Percentiles rank a stretch among this genome's conserved stretches.
phyloP scores from a whole-genome alignment of 1,284 basidiomycete genomes.

The Irpex lacteus region DNA sequence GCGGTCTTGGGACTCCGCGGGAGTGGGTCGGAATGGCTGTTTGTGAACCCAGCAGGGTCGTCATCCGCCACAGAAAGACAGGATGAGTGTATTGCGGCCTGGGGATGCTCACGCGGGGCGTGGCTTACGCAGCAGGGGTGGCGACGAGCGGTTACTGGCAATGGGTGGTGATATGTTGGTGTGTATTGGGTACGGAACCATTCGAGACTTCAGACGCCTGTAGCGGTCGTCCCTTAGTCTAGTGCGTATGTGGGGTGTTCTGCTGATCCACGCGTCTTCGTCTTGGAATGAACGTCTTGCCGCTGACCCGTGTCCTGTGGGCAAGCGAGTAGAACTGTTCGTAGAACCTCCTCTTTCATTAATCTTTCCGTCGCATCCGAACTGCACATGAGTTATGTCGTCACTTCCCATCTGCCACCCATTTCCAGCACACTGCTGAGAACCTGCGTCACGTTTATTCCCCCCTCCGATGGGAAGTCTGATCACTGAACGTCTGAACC shows the following conservation, averaged over 20 bases:
- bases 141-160: neutral
- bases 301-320: conserved; percentile 8
- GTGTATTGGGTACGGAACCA: neutral
- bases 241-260: conserved; percentile 10
- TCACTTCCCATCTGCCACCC: conserved; percentile 5
- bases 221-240: conserved; percentile 10
- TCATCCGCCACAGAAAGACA: neutral
- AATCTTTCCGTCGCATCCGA: conserved; percentile 8
- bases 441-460: neutral
- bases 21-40: neutral
- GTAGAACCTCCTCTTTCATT: conserved; percentile 10
- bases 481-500: neutral
- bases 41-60: neutral
- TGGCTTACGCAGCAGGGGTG: neutral
- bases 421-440: neutral
- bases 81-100: neutral
- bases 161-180: neutral
- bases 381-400: conserved; percentile 8
- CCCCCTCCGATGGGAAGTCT: neutral
- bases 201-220: neutral
- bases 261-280: conserved; percentile 14
- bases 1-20: neutral
- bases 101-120: neutral
- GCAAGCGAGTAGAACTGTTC: conserved; percentile 16
- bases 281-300: conserved; percentile 6